Percentiles rank a stretch among this genome's conserved stretches.
phyloP scores from a whole-genome alignment of 78 protist species.

The Polysphondylium violaceum region DNA sequence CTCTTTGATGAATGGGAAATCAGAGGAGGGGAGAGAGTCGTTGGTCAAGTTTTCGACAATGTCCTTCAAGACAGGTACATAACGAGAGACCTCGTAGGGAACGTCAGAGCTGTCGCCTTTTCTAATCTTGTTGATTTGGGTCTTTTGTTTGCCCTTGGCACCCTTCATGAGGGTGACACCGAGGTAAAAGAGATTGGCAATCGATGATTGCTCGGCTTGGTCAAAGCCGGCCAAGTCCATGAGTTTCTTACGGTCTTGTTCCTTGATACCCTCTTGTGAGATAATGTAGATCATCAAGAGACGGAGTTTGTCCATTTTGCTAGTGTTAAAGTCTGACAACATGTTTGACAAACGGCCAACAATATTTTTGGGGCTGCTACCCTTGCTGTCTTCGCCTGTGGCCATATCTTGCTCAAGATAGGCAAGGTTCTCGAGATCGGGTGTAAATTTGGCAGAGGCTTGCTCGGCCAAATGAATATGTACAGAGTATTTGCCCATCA shows the following conservation, averaged over 20 bases:
- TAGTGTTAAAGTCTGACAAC: constrained; percentile 7
- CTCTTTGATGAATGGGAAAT: constrained; percentile 67
- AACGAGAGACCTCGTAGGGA: constrained; percentile 86
- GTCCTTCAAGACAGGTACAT: constrained; percentile 67
- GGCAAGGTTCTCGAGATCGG: constrained; percentile 71
- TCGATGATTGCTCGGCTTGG: constrained; percentile 68
- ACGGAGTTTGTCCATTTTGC: constrained; percentile 62
- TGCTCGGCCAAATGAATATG: constrained; percentile 85
- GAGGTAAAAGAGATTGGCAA: constrained; percentile 71
- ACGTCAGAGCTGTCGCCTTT: constrained; percentile 44
- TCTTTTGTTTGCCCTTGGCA: constrained; percentile 74
- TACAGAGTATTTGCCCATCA: constrained; percentile 81
- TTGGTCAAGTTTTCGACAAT: constrained; percentile 44
- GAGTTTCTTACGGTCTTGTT: constrained; percentile 55
- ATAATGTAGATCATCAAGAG: constrained; percentile 83
- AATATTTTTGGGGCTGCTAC: constrained; percentile 53
- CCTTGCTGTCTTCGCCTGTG: constrained; percentile 78
- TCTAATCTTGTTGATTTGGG: constrained; percentile 24
- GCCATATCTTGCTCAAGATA: constrained; percentile 89
- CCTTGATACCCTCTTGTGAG: constrained; percentile 87
- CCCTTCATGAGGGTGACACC: constrained; percentile 82
- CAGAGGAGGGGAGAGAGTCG: constrained; percentile 27
- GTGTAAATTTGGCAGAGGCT: constrained; percentile 74
- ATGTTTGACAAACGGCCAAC: constrained; percentile 34
- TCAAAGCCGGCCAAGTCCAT: constrained; percentile 72